phyloP scores from a whole-genome alignment of 192 early-diverging fungal genomes.

The Spizellomyces sp. region DNA sequence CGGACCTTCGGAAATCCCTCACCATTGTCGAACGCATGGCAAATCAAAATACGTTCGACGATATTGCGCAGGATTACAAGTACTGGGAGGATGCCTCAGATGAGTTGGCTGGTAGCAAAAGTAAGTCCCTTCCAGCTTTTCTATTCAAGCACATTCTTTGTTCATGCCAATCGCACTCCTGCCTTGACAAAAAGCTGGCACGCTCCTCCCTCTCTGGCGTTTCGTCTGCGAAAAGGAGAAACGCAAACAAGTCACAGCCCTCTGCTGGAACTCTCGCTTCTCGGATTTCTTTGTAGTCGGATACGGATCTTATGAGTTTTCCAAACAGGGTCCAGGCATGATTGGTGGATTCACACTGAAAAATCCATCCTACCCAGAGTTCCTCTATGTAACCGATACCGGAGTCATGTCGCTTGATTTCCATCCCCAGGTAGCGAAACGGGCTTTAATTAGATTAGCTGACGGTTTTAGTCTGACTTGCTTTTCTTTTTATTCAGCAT shows the following conservation, averaged over 20 bases:
- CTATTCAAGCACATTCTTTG: background rate
- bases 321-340: constrained; percentile 61
- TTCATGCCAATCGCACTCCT: constrained; percentile 1
- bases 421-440: constrained; percentile 53
- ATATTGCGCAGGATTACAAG: constrained; percentile 66
- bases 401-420: constrained; percentile 65
- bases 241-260: constrained; percentile 60
- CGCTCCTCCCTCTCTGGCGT: constrained; percentile 61
- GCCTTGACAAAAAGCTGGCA: constrained; percentile 38
- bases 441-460: background rate
- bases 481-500: constrained; percentile 40
- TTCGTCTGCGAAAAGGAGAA: constrained; percentile 63
- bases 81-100: constrained; percentile 70
- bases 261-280: constrained; percentile 59
- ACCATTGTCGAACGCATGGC: constrained; percentile 65
- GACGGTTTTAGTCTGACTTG: background rate
- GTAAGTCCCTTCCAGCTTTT: constrained; percentile 17
- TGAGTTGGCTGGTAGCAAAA: constrained; percentile 55
- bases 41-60: constrained; percentile 70
- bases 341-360: constrained; percentile 65
- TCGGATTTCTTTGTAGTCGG: constrained; percentile 62
- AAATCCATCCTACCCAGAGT: constrained; percentile 65
- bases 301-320: constrained; percentile 67
- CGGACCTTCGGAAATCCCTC: constrained; percentile 56
- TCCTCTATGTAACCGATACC: constrained; percentile 52